These are phyloP conservation scores for Skeletonema menzelii DNA, from an alignment of 108 stramenopile species.

Conservation along the genomic window DNA sequence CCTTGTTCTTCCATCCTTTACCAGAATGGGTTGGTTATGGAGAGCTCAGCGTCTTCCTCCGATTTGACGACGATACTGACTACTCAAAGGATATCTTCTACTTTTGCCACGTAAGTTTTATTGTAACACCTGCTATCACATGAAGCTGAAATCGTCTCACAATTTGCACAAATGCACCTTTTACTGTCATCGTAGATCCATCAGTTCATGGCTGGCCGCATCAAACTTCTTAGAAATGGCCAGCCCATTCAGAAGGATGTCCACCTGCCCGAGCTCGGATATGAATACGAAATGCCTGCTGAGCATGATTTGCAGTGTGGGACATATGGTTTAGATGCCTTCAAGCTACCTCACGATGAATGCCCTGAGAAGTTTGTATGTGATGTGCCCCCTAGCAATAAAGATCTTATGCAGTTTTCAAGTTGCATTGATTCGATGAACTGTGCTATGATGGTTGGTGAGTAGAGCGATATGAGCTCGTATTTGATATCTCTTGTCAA, in stretches of 20 bases:
- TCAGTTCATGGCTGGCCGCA: constrained; percentile 68
- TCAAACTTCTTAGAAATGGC: constrained; percentile 66
- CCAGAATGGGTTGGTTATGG: constrained; percentile 70
- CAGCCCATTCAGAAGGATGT: constrained; percentile 31
- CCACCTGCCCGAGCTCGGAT: constrained; percentile 47
- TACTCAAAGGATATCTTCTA: constrained; percentile 84
- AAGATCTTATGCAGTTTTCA: constrained; percentile 31
- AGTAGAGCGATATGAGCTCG: background rate
- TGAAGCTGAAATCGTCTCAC: background rate
- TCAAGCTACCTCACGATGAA: constrained; percentile 50
- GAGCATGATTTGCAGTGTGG: constrained; percentile 74
- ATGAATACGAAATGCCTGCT: constrained; percentile 52
- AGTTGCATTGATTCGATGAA: constrained; percentile 71
- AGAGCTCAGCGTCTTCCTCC: constrained; percentile 61
- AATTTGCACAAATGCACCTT: background rate
- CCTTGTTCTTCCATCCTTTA: constrained; percentile 74
- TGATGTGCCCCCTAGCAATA: background rate
- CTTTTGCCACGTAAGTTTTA: constrained; percentile 88
- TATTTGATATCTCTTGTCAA: no score
- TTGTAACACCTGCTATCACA: background rate
- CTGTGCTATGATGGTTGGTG: constrained; percentile 65
- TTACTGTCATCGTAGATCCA: constrained; percentile 46
- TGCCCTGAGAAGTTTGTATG: constrained; percentile 66
- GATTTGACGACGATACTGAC: constrained; percentile 51
- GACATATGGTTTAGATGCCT: constrained; percentile 57